Evolutionary conservation across 164 flowering plant species (phyloP).

Genomic region (Litsea cubeba): DNA sequence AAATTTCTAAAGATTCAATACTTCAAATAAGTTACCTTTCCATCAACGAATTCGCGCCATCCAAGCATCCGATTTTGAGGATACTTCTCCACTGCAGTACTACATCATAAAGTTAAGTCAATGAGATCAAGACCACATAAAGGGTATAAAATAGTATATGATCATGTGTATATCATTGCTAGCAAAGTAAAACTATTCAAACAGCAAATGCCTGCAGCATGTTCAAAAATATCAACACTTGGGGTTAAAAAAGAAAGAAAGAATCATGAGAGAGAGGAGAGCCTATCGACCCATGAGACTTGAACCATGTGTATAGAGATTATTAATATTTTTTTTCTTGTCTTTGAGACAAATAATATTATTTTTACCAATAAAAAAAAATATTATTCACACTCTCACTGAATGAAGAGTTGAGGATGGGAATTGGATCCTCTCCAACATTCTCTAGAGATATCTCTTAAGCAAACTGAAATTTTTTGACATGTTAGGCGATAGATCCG

Average conservation of each 20-base stretch:
- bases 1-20: not conserved
- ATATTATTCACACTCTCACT: too few species aligned
- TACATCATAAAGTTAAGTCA: conserved; percentile 23
- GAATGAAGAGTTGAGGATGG: too few species aligned
- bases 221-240: not conserved
- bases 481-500: too few species aligned
- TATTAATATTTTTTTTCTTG: too few species aligned
- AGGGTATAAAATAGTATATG: not conserved
- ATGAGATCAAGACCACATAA: not conserved
- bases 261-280: not conserved
- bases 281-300: too few species aligned
- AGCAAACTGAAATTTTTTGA: too few species aligned
- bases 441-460: too few species aligned
- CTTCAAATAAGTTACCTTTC: conserved; percentile 44
- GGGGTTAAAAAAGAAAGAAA: not conserved
- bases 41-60: conserved; percentile 62
- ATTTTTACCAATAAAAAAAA: too few species aligned
- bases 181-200: not conserved
- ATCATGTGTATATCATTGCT: not conserved
- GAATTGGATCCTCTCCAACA: too few species aligned
- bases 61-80: conserved; percentile 85
- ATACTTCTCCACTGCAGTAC: conserved; percentile 51
- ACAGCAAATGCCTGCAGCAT: not conserved
- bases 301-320: too few species aligned
- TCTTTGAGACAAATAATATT: too few species aligned